Conservation (phyloP, 2,329 filamentous ascomycete genomes). For the Arthrinium puccinioides region DNA sequence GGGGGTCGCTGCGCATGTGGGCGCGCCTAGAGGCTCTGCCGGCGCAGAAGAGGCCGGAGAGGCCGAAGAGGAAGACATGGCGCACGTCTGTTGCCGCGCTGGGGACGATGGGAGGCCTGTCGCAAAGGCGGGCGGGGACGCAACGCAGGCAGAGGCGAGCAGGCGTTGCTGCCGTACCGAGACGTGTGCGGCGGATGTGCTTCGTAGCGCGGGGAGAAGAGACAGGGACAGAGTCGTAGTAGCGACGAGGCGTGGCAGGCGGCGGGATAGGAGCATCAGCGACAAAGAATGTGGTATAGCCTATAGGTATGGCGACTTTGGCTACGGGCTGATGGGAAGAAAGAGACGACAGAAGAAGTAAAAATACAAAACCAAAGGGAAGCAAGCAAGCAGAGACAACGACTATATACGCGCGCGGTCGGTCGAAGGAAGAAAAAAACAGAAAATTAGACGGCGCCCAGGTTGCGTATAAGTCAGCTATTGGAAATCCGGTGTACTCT, state of each 20-base stretch:
- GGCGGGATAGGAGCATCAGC: not conserved
- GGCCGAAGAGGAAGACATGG: constrained; percentile 3
- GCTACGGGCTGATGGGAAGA: not conserved
- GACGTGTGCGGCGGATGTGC: not conserved
- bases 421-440: not conserved
- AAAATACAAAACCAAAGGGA: not conserved
- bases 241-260: constrained; percentile 1
- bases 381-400: not conserved
- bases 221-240: not conserved
- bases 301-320: too few relatives aligned
- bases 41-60: not conserved
- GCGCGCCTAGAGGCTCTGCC: not conserved
- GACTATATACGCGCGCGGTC: not conserved
- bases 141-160: not conserved
- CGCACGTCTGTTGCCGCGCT: not conserved
- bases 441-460: not conserved
- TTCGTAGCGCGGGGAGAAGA: not conserved
- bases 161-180: not conserved
- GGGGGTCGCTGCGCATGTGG: not conserved
- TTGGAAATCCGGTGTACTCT: constrained; percentile 9
- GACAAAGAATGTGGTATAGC: not conserved
- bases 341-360: not conserved
- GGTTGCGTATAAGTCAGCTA: constrained; percentile 8
- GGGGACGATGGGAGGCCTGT: not conserved
- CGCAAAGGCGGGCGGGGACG: not conserved